Evolutionary conservation across 495 filamentous ascomycete genomes (phyloP).

Genomic region (Penicillium maclennaniae): DNA sequence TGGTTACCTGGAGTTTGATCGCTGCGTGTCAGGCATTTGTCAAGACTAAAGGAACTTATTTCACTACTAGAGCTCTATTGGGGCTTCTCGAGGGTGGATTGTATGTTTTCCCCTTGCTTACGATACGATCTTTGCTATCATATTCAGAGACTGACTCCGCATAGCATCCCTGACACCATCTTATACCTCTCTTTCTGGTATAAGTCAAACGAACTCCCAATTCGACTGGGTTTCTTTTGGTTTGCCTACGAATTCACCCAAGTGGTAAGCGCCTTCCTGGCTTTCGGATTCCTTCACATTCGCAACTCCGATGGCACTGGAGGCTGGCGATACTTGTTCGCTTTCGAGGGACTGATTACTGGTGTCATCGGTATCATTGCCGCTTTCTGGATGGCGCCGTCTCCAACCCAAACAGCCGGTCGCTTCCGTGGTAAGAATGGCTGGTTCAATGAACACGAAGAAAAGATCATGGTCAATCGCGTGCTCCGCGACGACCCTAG

Average conservation of each 20-base stretch:
- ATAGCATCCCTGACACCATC: constrained; percentile 46
- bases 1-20: constrained; percentile 73
- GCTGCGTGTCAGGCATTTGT: constrained; percentile 66
- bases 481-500: constrained; percentile 68
- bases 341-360: constrained; percentile 52
- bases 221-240: constrained; percentile 68
- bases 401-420: constrained; percentile 66
- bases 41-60: constrained; percentile 57
- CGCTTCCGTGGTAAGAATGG: constrained; percentile 66
- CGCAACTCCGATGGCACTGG: constrained; percentile 52
- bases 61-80: constrained; percentile 59
- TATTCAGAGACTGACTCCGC: not conserved
- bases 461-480: constrained; percentile 69
- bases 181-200: constrained; percentile 78
- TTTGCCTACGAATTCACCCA: constrained; percentile 60
- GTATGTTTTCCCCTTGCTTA: constrained; percentile 36
- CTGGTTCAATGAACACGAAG: constrained; percentile 56
- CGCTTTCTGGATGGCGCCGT: constrained; percentile 65
- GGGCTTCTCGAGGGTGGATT: constrained; percentile 77
- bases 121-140: too few species aligned
- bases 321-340: constrained; percentile 74
- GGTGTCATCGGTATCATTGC: constrained; percentile 61
- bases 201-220: constrained; percentile 63
- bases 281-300: constrained; percentile 69
- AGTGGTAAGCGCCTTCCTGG: constrained; percentile 66